Base-by-base conservation (phyloP, 83 land plant species). In the Thuja plicata region DNA sequence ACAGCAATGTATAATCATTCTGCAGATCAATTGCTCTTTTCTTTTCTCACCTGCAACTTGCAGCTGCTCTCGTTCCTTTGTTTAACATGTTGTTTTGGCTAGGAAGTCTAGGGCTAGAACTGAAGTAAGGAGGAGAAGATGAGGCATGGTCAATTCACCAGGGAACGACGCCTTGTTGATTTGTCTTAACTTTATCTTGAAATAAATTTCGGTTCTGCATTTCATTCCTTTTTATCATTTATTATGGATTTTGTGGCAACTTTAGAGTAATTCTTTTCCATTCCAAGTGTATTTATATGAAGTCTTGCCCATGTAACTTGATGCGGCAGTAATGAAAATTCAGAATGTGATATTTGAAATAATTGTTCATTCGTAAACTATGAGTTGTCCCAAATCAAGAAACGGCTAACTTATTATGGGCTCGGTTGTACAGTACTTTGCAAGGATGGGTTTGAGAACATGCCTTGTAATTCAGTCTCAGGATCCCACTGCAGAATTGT, bases 381-480 rank as follows among this genome's bases (percentile, higher is more conserved):
- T 80, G 38, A 19, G 13, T 37, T 52, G 24, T 46, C 30, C 85
- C 78, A 52, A 76, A 76, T 60, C 48, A 73, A 8, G 32, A 60
- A 38, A 43, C 12, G 6, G 41, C 34, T 73, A 41, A 70, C 32
- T 27, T 50, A 62, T 32, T 86, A 57, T 55, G 74, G 17, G 8
- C 87, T 84, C 50, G 89, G 66, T 19, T 89, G 60, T 91, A 87
- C 89, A 94, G 96, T 92, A 92, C 88, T 94, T 92, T 89, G 95
- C 96, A 87, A 94, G 88, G 57, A 86, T 87, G 27, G 96, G 96
- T 70, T 89, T 93, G 86, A 89, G 85, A 48, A 93, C 96, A 19
- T 94, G 98, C 92, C 92, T 97, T 85, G 95, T 95, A 12, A 78
- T 95, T 57, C 98, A 96, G 57, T 93, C 95, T 7, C 99, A 97